phyloP scores from a whole-genome alignment of 805 yeast species.

The Candida odintsovae region DNA sequence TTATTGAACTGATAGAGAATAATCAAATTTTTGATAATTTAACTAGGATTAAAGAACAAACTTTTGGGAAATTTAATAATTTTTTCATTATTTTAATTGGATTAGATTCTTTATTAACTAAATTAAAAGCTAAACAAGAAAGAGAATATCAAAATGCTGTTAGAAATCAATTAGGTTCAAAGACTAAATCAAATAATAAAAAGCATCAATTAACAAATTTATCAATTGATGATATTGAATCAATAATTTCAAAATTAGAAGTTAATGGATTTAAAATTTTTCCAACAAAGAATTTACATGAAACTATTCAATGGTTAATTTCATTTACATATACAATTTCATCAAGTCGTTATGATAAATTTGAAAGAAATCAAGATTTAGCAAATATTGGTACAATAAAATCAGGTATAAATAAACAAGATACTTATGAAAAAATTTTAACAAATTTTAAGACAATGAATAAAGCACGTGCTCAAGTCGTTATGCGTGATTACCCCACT shows the following conservation, averaged over 20 bases:
- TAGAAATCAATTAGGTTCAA: constrained; percentile 20
- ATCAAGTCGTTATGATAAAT: constrained; percentile 46
- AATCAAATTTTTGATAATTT: constrained; percentile 23
- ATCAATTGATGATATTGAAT: constrained; percentile 30
- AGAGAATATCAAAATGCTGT: constrained; percentile 36
- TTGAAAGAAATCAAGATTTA: constrained; percentile 46
- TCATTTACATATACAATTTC: constrained; percentile 55
- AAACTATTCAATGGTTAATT: constrained; percentile 45
- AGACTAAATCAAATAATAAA: constrained; percentile 4
- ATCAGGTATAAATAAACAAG: constrained; percentile 45
- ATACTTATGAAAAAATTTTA: constrained; percentile 43
- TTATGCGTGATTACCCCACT: constrained; percentile 36
- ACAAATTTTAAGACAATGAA: constrained; percentile 57
- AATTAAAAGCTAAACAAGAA: constrained; percentile 40
- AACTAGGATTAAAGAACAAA: constrained; percentile 18
- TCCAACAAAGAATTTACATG: constrained; percentile 40
- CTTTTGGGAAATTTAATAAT: constrained; percentile 18
- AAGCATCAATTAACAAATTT: constrained; percentile 2
- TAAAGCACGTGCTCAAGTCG: constrained; percentile 39
- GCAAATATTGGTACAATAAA: constrained; percentile 50
- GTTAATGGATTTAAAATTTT: constrained; percentile 45
- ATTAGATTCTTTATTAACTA: constrained; percentile 39
- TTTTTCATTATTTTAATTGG: constrained; percentile 44
- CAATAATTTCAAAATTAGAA: constrained; percentile 39
- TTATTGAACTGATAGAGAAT: constrained; percentile 30